Base-by-base conservation (phyloP, 306 rosid species). In the Dryas octopetala region DNA sequence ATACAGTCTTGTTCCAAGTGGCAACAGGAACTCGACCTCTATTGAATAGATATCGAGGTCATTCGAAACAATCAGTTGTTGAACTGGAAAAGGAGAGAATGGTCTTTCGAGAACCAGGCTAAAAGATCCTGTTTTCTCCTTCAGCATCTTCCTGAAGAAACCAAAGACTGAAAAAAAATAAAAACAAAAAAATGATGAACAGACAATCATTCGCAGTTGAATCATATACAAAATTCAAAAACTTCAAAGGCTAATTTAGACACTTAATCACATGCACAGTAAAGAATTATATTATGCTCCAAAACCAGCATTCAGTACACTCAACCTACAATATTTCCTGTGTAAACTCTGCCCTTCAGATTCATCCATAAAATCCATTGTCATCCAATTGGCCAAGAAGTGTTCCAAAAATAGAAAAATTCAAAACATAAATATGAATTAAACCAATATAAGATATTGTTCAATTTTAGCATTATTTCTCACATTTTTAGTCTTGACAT, bases 11-110 rank as follows among this genome's bases (percentile, higher is more conserved):
- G 81, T 88, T 87, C 97, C 98, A 94, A 16, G 97, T 90, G 64
- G 84, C 84, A 62, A 94, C 48, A 62, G 98, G 89, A 78, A 90
- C 96, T 81, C 88, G 86, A 10, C 96, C 97, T 85, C 89, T 87
- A 79, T 91, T 94, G 80, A 88, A 91, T 63, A 86, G 45, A 78
- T 87, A 70, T 94, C 96, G 19, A 87, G 76, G 81, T 83, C 93
- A 80, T 82, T 82, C 81, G 61, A 80, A 68, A 77, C 81, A 75
- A 85, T 87, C 73, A 84, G 81, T 38, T 80, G 81, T 26, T 87
- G 91, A 78, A 87, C 75, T 11, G 88, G 91, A 69, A 84, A 87
- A 65, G 88, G 85, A 19, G 87, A 49, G 67, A 79, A 78, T 1
- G 91, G 85, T 55, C 91, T 87, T 80, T 87, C 91, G 59, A 87